Evolutionary conservation across 1,284 basidiomycete species (phyloP).

Genomic region (Ceratobasidium sp.): DNA sequence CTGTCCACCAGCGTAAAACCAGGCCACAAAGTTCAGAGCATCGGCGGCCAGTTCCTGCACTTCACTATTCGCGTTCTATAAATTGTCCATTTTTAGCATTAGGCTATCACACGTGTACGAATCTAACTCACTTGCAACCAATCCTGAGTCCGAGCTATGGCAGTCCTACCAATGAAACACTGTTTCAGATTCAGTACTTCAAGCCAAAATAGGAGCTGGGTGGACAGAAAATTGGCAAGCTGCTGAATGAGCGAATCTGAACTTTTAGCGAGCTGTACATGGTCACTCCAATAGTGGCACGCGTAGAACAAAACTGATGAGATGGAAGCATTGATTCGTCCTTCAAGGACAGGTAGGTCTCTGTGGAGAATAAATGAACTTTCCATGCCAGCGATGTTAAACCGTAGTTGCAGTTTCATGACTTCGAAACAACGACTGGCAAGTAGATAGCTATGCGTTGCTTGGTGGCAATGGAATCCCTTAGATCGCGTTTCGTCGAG

Average conservation of each 20-base stretch:
- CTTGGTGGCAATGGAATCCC: not conserved
- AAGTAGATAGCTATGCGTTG: not conserved
- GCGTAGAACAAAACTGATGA: too few relatives aligned
- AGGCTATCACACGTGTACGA: too few relatives aligned
- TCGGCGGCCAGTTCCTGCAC: too few relatives aligned
- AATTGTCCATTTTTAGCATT: too few relatives aligned
- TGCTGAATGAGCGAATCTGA: not conserved
- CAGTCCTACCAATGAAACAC: not conserved
- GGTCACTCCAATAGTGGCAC: slow-evolving; percentile 15
- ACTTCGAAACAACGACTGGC: not conserved
- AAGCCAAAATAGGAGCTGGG: slow-evolving; percentile 23
- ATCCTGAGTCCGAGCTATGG: too few relatives aligned
- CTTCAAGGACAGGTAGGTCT: not conserved
- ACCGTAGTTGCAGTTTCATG: not conserved
- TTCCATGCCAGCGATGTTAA: too few relatives aligned
- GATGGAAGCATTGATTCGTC: not conserved
- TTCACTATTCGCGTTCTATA: too few relatives aligned
- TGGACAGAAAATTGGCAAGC: not conserved
- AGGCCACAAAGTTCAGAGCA: too few relatives aligned
- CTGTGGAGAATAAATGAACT: not conserved
- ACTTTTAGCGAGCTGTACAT: not conserved
- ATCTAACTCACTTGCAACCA: too few relatives aligned
- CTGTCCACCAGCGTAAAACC: too few relatives aligned
- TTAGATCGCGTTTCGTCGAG: not conserved
- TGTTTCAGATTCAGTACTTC: slow-evolving; percentile 15